A percentile compares a stretch with the other conserved stretches of the same genome.
These are phyloP conservation scores for Trichoderma polysporum DNA, from an alignment of 2,329 filamentous ascomycete species.

Conservation along the genomic window DNA sequence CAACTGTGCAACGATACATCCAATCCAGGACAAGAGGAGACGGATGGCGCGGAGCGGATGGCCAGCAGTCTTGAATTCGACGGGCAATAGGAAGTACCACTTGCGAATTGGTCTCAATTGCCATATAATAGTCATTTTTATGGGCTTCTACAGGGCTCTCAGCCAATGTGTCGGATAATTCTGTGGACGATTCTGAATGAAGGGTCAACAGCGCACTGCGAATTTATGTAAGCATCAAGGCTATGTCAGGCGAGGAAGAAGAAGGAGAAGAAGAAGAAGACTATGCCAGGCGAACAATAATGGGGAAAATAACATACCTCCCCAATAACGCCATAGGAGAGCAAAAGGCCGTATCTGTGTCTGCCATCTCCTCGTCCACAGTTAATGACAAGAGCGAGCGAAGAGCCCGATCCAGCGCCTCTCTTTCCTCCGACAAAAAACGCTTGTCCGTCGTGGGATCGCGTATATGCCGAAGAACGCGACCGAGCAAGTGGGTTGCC, in stretches of 20 bases:
- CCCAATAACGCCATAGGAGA: too few relatives aligned
- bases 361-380: not conserved
- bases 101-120: not conserved
- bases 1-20: conserved; percentile 1
- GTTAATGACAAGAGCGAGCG: not conserved
- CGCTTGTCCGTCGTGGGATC: not conserved
- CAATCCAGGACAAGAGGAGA: not conserved
- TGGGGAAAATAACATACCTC: too few relatives aligned
- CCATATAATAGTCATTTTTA: too few relatives aligned
- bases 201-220: too few relatives aligned
- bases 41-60: not conserved
- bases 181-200: too few relatives aligned
- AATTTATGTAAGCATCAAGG: too few relatives aligned
- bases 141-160: too few relatives aligned
- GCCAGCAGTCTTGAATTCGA: not conserved
- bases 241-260: too few relatives aligned
- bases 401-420: not conserved
- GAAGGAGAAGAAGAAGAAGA: too few relatives aligned
- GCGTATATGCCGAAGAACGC: not conserved
- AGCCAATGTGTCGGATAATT: too few relatives aligned
- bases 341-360: too few relatives aligned
- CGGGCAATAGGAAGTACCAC: not conserved
- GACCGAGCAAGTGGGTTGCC: not conserved
- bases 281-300: too few relatives aligned
- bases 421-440: not conserved